A percentile compares a stretch with the other conserved stretches of the same genome.
These are phyloP conservation scores for Epichloe sibirici DNA, from an alignment of 2,329 filamentous ascomycete genomes.

Conservation along the genomic window DNA sequence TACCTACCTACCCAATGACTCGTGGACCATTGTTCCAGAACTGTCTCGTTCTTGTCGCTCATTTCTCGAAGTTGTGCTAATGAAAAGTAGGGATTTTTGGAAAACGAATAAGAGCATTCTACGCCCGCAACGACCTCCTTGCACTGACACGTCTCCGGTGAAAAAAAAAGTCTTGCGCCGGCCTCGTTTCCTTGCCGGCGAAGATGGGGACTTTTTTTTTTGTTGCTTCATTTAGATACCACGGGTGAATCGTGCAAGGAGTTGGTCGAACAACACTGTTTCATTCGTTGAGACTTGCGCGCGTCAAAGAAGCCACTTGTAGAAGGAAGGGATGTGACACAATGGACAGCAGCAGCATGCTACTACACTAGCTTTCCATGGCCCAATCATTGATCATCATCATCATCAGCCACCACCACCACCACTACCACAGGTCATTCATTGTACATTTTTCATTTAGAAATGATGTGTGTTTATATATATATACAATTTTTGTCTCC, in stretches of 20 bases:
- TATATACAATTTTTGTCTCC: not conserved
- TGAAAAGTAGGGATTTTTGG: constrained; percentile 56
- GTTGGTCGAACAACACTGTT: not conserved
- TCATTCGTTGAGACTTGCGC: not conserved
- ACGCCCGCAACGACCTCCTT: constrained; percentile 62
- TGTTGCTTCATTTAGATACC: not conserved
- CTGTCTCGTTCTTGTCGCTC: too few relatives aligned
- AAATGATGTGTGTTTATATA: too few relatives aligned
- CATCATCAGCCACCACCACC: too few relatives aligned
- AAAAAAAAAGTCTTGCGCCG: not conserved
- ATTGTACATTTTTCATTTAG: too few relatives aligned
- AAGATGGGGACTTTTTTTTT: not conserved
- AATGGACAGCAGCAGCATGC: too few relatives aligned
- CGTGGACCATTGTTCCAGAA: too few relatives aligned
- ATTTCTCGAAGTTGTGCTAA: not conserved
- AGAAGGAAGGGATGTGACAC: not conserved
- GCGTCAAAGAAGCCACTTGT: not conserved
- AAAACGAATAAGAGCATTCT: constrained; percentile 65
- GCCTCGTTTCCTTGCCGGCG: not conserved
- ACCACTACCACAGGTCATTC: too few relatives aligned
- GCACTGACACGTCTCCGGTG: constrained; percentile 19
- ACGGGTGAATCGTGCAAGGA: not conserved
- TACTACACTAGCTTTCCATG: too few relatives aligned
- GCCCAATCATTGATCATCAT: too few relatives aligned
- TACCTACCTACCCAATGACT: too few relatives aligned